phyloP scores from a whole-genome alignment of 2,329 filamentous ascomycete species.

The Verticillium isaacii region DNA sequence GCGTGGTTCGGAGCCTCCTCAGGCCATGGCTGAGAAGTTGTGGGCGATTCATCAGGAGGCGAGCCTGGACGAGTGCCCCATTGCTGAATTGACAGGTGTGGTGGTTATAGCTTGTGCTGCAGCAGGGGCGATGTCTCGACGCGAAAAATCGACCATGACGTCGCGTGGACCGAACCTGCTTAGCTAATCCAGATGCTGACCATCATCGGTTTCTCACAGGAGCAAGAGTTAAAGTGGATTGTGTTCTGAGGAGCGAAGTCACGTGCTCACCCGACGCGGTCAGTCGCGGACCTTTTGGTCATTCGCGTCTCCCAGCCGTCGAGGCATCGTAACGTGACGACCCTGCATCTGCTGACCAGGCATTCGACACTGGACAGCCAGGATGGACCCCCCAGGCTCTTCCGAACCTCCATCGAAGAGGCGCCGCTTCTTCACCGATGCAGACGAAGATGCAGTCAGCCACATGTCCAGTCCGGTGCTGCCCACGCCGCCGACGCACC shows the following conservation, averaged over 20 bases:
- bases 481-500: constrained; percentile 8
- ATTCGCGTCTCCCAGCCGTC: constrained; percentile 31
- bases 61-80: neutral
- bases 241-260: constrained; percentile 23
- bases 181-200: neutral
- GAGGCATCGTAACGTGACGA: neutral
- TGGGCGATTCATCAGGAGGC: constrained; percentile 32
- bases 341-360: constrained; percentile 1
- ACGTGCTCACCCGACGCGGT: constrained; percentile 34
- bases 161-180: neutral
- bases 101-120: neutral
- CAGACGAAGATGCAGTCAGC: constrained; percentile 17
- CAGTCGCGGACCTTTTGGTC: constrained; percentile 2
- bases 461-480: constrained; percentile 9
- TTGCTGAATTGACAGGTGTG: neutral
- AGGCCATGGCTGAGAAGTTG: constrained; percentile 31
- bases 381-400: constrained; percentile 33
- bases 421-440: constrained; percentile 39
- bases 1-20: constrained; percentile 24
- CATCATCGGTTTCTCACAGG: neutral
- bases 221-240: constrained; percentile 8
- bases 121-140: neutral
- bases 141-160: neutral
- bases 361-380: constrained; percentile 8
- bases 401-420: constrained; percentile 42